Evolutionary conservation across 345 rosid species (phyloP).

Genomic region (Eucalyptus shirleyi): DNA sequence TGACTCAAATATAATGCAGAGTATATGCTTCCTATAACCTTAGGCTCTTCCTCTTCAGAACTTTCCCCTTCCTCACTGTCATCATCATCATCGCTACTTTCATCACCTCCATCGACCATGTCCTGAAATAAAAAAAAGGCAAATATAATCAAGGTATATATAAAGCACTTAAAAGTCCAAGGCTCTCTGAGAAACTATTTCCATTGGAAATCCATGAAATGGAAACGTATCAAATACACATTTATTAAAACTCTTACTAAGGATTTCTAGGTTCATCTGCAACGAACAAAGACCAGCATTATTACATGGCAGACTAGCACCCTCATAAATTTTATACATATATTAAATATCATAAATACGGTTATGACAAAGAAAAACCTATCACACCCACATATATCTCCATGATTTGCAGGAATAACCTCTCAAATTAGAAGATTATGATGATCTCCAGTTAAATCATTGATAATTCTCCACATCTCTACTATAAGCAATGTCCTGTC

Average conservation of each 20-base stretch:
- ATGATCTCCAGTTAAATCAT: neutral
- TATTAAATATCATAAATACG: neutral
- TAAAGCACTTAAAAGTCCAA: neutral
- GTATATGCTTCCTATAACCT: neutral
- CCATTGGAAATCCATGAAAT: neutral
- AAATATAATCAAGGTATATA: neutral
- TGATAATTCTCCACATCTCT: neutral
- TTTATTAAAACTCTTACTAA: neutral
- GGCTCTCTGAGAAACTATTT: neutral
- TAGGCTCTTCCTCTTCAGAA: neutral
- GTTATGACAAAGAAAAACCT: neutral
- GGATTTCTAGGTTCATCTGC: neutral
- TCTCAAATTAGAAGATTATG: neutral
- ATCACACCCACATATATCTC: neutral
- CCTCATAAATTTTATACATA: neutral
- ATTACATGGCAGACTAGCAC: neutral
- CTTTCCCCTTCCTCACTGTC: neutral
- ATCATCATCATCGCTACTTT: neutral
- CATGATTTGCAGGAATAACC: neutral
- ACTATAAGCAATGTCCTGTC: neutral
- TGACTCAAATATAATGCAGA: neutral
- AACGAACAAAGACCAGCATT: neutral
- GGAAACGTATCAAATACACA: neutral
- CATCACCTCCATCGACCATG: neutral
- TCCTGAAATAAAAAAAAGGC: neutral